Base-by-base conservation (phyloP, 225 moss, liverwort and hornwort species). In the Pseudisothecium myosuroides region DNA sequence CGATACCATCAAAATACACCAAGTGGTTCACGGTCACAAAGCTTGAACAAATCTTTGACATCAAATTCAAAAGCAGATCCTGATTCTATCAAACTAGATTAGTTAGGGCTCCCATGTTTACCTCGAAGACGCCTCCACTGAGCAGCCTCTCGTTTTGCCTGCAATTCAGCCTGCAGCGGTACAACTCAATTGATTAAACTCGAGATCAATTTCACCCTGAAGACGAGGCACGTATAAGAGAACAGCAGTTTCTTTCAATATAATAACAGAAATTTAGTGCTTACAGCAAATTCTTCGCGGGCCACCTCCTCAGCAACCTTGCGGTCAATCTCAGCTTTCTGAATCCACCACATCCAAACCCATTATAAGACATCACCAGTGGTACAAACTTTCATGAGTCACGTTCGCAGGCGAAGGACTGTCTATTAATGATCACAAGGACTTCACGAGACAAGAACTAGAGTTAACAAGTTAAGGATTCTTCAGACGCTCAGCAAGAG, bases 51-150 rank as follows among this genome's bases (percentile, higher is more conserved):
- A 52, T 41, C 60, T 64, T 76, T 59, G 66, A 36, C 61, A 28
- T 27, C 54, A 68, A 56, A 86, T 32, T 79, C 59, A 66, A 79
- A 73, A 79, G 24, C 12, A 90, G 49, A 5, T 60, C 43, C 83
- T 88, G 32, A 60, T 39, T 75, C 65, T 60, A 69, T 39, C n/a
- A 15, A 86, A 78, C 62, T 29, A 74, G 17, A 64, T 73, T 41
- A 65, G 7, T 52, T 37, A 60, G 66, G 31, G 41, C 39, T 83
- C 41, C 52, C 31, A 78, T 71, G 64, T 63, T 75, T 85, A 92
- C 92, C 92, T 94, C 98, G 95, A 80, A 98, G 92, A 81, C 95
- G 95, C 83, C 98, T 94, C 98, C 98, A 98, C 85, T 97, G 97
- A 84, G 98, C 98, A 91, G 98, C 97, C 94, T 97, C 96, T 54